Conservation (phyloP, 257 asterid genomes). For the Gentiana straminea region DNA sequence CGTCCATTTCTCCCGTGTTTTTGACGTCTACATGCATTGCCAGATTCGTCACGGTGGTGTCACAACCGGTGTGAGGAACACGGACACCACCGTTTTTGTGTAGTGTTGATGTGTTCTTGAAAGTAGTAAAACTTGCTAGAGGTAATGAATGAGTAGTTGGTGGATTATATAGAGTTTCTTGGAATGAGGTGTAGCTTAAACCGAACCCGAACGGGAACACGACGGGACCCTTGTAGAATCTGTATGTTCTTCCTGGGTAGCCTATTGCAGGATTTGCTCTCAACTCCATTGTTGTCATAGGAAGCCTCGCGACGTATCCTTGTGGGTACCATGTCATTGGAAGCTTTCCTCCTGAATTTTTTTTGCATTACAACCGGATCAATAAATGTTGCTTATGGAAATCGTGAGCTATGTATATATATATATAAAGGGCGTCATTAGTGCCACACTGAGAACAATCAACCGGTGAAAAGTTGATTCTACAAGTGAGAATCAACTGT, state of each 20-base stretch:
- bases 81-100: conserved; percentile 31
- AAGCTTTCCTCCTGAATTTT: conserved; percentile 54
- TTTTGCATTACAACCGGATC: too few relatives aligned
- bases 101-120: conserved; percentile 24
- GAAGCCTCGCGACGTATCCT: conserved; percentile 41
- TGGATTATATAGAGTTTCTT: conserved; percentile 35
- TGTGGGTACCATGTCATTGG: conserved; percentile 97
- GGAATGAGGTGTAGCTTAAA: conserved; percentile 53
- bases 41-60: conserved; percentile 20
- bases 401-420: too few relatives aligned
- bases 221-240: conserved; percentile 73
- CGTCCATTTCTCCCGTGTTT: conserved; percentile 60
- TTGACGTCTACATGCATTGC: conserved; percentile 50
- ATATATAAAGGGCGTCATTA: too few relatives aligned
- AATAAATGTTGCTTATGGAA: too few relatives aligned
- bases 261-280: conserved; percentile 60
- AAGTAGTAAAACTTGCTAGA: conserved; percentile 12
- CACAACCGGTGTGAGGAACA: conserved; percentile 57
- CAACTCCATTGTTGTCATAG: conserved; percentile 81
- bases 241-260: conserved; percentile 81
- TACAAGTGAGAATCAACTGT: too few relatives aligned
- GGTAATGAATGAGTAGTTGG: conserved; percentile 43
- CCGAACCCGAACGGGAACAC: conserved; percentile 77
- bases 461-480: too few relatives aligned
- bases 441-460: too few relatives aligned